A percentile compares a stretch with the other conserved stretches of the same genome.
Evolutionary conservation across 1,139 yeast species (phyloP).

Genomic region (Candida labiduridarum): DNA sequence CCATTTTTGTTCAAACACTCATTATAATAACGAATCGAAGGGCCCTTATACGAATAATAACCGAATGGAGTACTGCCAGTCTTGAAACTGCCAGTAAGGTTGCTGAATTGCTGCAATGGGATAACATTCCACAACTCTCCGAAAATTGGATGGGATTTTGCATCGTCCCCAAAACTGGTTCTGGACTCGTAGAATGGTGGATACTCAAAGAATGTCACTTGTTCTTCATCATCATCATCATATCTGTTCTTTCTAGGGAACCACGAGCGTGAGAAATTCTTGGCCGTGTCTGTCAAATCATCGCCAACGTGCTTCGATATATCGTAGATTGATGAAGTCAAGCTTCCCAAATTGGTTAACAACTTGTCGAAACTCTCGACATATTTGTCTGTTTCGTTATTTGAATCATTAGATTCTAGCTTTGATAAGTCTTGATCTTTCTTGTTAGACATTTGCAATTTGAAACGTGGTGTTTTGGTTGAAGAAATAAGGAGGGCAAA

Average conservation of each 20-base stretch:
- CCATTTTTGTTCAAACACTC: conserved; percentile 69
- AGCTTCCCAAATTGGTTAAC: conserved; percentile 16
- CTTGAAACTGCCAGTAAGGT: conserved; percentile 10
- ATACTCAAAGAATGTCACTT: conserved; percentile 1
- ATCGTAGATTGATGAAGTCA: conserved; percentile 19
- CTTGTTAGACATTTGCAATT: conserved; percentile 4
- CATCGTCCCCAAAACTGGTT: neutral
- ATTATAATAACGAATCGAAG: conserved; percentile 60
- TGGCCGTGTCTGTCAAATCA: conserved; percentile 27
- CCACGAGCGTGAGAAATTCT: conserved; percentile 22
- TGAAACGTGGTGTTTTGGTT: neutral
- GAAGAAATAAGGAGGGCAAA: too few species aligned
- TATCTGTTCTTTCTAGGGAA: conserved; percentile 8
- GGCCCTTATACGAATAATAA: conserved; percentile 59
- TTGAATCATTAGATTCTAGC: neutral
- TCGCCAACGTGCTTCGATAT: conserved; percentile 27
- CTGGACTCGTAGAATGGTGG: conserved; percentile 12
- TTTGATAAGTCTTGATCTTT: neutral
- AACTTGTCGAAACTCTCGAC: conserved; percentile 22
- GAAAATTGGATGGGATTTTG: conserved; percentile 15
- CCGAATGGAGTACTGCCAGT: conserved; percentile 45
- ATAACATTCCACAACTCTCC: conserved; percentile 13
- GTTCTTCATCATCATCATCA: conserved; percentile 9
- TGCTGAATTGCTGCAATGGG: conserved; percentile 14
- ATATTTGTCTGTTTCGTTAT: conserved; percentile 19